A percentile compares a stretch with the other conserved stretches of the same genome.
phyloP scores from a whole-genome alignment of 1,284 basidiomycete species.

The Singerocomus inundabilis region DNA sequence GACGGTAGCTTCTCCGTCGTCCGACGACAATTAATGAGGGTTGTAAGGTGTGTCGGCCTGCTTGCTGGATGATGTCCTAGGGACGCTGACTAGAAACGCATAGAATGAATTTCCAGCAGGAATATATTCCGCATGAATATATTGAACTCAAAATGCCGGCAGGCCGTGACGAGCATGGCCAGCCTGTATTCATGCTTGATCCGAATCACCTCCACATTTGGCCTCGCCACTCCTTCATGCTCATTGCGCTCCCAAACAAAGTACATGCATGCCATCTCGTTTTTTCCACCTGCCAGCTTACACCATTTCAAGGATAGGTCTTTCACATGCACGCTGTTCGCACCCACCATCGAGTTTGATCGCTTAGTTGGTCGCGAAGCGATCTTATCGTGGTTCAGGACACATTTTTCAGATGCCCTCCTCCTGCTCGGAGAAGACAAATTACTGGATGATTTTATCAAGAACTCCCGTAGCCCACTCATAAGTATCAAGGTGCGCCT shows the following conservation, averaged over 20 bases:
- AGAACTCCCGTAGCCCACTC: constrained; percentile 85
- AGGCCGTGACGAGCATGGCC: constrained; percentile 59
- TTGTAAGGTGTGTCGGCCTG: constrained; percentile 63
- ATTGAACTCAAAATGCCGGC: constrained; percentile 95
- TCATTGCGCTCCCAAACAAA: constrained; percentile 96
- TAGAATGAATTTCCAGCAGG: constrained; percentile 92
- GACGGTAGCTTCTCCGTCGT: constrained; percentile 89
- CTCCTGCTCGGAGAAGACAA: constrained; percentile 78
- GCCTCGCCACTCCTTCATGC: constrained; percentile 98
- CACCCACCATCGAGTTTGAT: constrained; percentile 79
- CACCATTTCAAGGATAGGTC: constrained; percentile 62
- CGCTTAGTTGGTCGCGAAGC: constrained; percentile 57
- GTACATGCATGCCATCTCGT: constrained; percentile 44
- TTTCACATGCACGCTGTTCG: constrained; percentile 92
- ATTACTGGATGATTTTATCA: constrained; percentile 73
- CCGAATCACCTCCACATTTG: constrained; percentile 98
- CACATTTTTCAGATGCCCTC: constrained; percentile 87
- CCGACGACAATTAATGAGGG: constrained; percentile 86
- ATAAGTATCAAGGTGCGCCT: constrained; percentile 84
- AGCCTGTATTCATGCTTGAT: constrained; percentile 79
- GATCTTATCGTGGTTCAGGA: constrained; percentile 77
- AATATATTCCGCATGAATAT: constrained; percentile 95
- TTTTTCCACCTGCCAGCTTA: constrained; percentile 29
- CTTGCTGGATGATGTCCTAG: constrained; percentile 6
- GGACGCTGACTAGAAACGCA: constrained; percentile 22